Evolutionary conservation across 129 eudicot genomes (phyloP).

Genomic region (Erigeron canadensis): DNA sequence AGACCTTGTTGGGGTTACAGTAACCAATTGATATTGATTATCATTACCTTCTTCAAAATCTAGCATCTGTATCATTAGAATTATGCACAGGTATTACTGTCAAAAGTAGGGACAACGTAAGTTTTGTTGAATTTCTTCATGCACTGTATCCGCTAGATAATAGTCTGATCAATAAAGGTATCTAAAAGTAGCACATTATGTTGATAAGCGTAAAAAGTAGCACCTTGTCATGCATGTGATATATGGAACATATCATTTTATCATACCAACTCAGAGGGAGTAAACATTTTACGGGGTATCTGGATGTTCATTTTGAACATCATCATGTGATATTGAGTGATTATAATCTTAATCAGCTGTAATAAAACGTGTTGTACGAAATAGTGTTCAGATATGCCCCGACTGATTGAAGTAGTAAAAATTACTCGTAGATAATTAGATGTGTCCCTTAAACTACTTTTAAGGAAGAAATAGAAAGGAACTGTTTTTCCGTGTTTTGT

Average conservation of each 20-base stretch:
- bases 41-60: constrained; percentile 44
- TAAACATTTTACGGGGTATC: too few relatives aligned
- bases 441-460: not conserved
- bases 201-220: too few relatives aligned
- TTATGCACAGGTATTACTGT: constrained; percentile 1
- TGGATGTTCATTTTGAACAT: too few relatives aligned
- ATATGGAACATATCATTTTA: too few relatives aligned
- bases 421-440: not conserved
- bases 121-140: not conserved
- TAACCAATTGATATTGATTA: constrained; percentile 35
- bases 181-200: not conserved
- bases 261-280: too few relatives aligned
- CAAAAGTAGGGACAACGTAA: not conserved
- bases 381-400: too few relatives aligned
- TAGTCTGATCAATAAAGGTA: not conserved
- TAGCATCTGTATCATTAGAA: constrained; percentile 46
- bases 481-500: not conserved
- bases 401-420: not conserved
- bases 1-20: constrained; percentile 32
- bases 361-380: too few relatives aligned
- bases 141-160: not conserved
- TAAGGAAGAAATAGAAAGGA: too few relatives aligned
- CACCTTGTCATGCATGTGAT: too few relatives aligned
- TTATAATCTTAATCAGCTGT: too few relatives aligned
- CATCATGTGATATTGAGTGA: too few relatives aligned